Evolutionary conservation across 2,329 filamentous ascomycete species (phyloP).

Genomic region (Eutypella sp.): DNA sequence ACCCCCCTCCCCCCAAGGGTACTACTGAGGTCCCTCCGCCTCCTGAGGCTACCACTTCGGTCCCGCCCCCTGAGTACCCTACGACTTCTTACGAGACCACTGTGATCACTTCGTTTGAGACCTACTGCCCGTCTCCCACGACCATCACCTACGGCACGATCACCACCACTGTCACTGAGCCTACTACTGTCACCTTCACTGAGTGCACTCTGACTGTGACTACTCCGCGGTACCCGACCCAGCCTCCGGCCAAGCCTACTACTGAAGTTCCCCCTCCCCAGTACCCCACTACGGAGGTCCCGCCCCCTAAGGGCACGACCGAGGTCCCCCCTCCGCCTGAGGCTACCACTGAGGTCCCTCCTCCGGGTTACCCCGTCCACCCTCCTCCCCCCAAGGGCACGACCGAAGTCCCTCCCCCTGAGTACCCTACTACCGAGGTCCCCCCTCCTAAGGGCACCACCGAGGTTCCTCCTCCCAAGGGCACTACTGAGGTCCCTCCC

Average conservation of each 20-base stretch:
- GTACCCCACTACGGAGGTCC: too few species aligned
- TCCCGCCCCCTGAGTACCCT: slow-evolving; percentile 13
- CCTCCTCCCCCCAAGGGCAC: slow-evolving; percentile 2
- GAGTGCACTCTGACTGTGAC: slow-evolving; percentile 12
- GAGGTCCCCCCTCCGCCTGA: too few species aligned
- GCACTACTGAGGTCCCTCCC: not conserved
- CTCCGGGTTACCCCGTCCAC: slow-evolving; percentile 1
- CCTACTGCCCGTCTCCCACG: not conserved
- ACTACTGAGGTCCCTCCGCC: slow-evolving; percentile 7
- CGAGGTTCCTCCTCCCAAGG: too few species aligned
- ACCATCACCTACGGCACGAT: not conserved
- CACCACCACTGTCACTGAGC: not conserved
- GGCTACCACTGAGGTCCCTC: slow-evolving; percentile 1
- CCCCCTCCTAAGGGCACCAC: not conserved
- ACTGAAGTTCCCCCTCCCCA: not conserved
- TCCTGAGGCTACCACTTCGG: not conserved
- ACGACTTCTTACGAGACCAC: slow-evolving; percentile 9
- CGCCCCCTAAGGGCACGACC: too few species aligned
- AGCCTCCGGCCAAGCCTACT: slow-evolving; percentile 2
- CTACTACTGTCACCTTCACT: slow-evolving; percentile 11
- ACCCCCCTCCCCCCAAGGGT: slow-evolving; percentile 4
- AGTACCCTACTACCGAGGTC: not conserved
- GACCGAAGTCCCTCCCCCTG: not conserved
- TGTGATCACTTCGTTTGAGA: not conserved
- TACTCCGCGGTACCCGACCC: not conserved